A percentile compares a stretch with the other conserved stretches of the same genome.
phyloP scores from a whole-genome alignment of 2,329 filamentous ascomycete species.

The Aaosphaeria arxii region DNA sequence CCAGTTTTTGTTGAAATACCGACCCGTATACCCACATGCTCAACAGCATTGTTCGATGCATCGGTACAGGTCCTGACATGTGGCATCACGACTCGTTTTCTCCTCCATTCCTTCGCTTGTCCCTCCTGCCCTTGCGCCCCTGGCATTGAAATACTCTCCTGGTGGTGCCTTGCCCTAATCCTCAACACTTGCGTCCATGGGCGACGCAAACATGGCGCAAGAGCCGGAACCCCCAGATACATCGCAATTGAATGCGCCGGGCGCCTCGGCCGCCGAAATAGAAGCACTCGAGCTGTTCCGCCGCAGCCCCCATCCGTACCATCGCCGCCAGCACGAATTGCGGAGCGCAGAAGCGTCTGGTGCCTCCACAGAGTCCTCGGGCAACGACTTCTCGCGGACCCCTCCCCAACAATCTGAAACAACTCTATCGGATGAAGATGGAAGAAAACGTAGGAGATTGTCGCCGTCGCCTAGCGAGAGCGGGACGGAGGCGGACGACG shows the following conservation, averaged over 20 bases:
- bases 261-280: slow-evolving; percentile 17
- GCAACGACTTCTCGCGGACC: slow-evolving; percentile 15
- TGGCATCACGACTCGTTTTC: not conserved
- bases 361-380: slow-evolving; percentile 15
- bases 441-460: slow-evolving; percentile 22
- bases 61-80: not conserved
- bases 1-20: not conserved
- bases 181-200: not conserved
- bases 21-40: not conserved
- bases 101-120: not conserved
- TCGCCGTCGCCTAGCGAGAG: slow-evolving; percentile 68
- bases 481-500: slow-evolving; percentile 93
- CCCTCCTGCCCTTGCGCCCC: not conserved
- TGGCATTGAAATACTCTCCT: not conserved
- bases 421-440: slow-evolving; percentile 24
- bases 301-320: slow-evolving; percentile 39
- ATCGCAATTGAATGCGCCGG: slow-evolving; percentile 11
- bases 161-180: not conserved
- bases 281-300: slow-evolving; percentile 34
- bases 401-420: slow-evolving; percentile 12
- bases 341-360: slow-evolving; percentile 7
- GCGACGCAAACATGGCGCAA: not conserved
- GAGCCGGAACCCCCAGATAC: slow-evolving; percentile 2
- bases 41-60: not conserved
- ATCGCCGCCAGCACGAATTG: slow-evolving; percentile 27